Evolutionary conservation across 306 rosid species (phyloP).

Genomic region (Pterocarpus macrocarpus): DNA sequence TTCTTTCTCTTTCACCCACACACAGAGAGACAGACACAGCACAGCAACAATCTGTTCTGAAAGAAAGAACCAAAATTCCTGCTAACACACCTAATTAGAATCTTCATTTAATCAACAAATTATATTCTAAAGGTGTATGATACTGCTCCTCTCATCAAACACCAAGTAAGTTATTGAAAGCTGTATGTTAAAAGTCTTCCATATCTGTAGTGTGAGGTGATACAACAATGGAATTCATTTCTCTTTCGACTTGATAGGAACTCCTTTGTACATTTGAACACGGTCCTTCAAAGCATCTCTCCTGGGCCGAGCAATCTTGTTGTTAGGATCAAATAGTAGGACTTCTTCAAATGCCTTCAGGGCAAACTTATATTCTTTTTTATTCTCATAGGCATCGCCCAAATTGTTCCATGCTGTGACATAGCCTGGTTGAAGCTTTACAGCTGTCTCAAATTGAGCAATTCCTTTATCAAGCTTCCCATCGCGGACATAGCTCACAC

Average conservation of each 20-base stretch:
- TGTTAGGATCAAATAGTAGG: constrained; percentile 92
- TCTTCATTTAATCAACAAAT: background rate
- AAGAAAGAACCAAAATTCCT: constrained; percentile 43
- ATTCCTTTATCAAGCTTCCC: constrained; percentile 92
- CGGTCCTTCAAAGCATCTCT: constrained; percentile 75
- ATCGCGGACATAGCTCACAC: constrained; percentile 85
- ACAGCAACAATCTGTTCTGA: background rate
- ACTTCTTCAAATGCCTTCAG: constrained; percentile 95
- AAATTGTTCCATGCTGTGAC: constrained; percentile 99
- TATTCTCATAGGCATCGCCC: constrained; percentile 92
- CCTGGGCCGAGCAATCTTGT: constrained; percentile 86
- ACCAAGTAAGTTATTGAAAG: constrained; percentile 32
- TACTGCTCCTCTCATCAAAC: background rate
- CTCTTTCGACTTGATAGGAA: constrained; percentile 72
- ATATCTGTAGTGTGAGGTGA: constrained; percentile 27
- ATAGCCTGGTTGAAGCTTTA: constrained; percentile 94
- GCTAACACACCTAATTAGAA: constrained; percentile 24
- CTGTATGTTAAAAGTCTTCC: constrained; percentile 21
- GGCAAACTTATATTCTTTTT: constrained; percentile 78
- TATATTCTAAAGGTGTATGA: background rate
- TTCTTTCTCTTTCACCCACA: background rate
- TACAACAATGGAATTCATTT: constrained; percentile 49
- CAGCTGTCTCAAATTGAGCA: constrained; percentile 84
- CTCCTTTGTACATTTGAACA: constrained; percentile 73
- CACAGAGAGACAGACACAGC: background rate